These are phyloP conservation scores for Lepidium africanum DNA, from an alignment of 345 rosid species.

Conservation along the genomic window DNA sequence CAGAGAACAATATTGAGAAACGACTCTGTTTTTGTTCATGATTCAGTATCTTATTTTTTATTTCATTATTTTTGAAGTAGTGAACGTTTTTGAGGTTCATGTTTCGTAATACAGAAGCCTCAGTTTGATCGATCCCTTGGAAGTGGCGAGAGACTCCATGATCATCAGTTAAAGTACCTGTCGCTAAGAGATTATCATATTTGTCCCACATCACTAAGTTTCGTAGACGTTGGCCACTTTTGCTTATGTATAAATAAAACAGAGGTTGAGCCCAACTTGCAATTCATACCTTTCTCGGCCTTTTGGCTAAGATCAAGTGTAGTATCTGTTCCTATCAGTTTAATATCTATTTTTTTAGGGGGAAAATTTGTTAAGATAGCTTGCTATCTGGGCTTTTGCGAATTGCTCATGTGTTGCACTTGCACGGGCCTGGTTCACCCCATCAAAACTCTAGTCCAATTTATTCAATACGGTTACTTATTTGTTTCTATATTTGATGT, in stretches of 20 bases:
- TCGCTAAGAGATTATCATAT: too few species aligned
- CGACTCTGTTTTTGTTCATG: not conserved
- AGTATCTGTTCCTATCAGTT: not conserved
- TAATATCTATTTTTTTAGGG: not conserved
- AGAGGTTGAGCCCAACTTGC: too few species aligned
- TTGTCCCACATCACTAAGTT: too few species aligned
- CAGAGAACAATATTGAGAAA: not conserved
- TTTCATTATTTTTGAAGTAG: not conserved
- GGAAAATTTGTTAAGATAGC: not conserved
- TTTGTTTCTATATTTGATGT: too few species aligned
- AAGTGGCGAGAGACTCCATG: not conserved
- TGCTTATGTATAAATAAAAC: too few species aligned
- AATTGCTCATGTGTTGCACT: not conserved
- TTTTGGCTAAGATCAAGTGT: not conserved
- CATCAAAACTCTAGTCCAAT: too few species aligned
- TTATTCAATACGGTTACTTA: too few species aligned
- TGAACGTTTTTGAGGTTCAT: constrained; percentile 20
- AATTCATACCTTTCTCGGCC: not conserved
- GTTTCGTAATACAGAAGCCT: not conserved
- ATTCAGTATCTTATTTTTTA: not conserved
- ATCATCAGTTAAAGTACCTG: not conserved
- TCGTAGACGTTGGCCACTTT: too few species aligned
- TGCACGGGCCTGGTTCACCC: not conserved
- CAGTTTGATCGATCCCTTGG: not conserved
- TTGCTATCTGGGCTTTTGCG: not conserved